Evolutionary conservation across 2,329 filamentous ascomycete genomes (phyloP), one percentile per base, ranked within the genome.

Genomic region (Trichoderma koningiopsis): DNA sequence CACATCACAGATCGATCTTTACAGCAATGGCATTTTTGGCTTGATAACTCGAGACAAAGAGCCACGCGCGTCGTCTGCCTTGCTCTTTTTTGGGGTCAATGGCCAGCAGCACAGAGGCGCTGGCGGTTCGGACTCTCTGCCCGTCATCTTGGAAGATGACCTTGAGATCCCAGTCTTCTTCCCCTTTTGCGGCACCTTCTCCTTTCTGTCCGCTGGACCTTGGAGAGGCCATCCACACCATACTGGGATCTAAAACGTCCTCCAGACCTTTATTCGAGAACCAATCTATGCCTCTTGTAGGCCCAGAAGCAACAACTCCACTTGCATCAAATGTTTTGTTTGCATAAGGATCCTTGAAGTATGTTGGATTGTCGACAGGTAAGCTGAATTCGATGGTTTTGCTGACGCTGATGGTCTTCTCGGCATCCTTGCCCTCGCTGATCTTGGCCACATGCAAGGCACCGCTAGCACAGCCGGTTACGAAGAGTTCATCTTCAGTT

Each of bases 111-210:
- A 88, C 82, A 0, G 85, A 85, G 0, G 82, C 79, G 68, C 85
- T 88, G 0, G 82, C 82, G 6, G 80, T 82, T 13, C 86, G 79
- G 31, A 89, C 77, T 19, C 78, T 78, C 0, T 74, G 77, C 0
- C 87, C 86, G 61, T 89, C 86, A 71, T 90, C 88, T 56, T 87
- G 81, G 69, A 89, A 89, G 0, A 90, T 58, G 2, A 88, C 61
- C n/a, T 76, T 79, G 24, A 79, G 82, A 61, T 83, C 79, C 82
- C 83, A 86, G 1, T 55, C 62, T 13, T 65, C 55, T 40, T 24
- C 68, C 27, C 37, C 24, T 43, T 53, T 6, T 49, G 14, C n/a
- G 52, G 35, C 14, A 31, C 64, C 56, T 68, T 70, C 35, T 56
- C 68, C 40, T 62, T 69, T 60, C 14, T 72, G 67, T 33, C 69